Conservation (phyloP, 805 yeast genomes). For the Ogataea philodendri region DNA sequence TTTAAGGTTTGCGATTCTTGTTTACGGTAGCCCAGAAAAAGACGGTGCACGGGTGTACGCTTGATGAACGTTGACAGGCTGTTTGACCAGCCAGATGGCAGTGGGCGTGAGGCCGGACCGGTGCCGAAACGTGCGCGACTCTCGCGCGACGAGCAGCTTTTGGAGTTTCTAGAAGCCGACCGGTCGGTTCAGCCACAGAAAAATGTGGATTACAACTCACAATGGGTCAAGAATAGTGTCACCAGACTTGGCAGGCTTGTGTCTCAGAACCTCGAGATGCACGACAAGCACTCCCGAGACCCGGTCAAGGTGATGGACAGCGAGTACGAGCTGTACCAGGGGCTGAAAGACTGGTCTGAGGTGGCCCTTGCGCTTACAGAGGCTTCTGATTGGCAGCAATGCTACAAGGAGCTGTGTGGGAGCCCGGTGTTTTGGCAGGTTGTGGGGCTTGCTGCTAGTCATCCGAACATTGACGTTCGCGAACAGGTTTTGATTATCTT, state of each 20-base stretch:
- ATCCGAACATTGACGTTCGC: slow-evolving; percentile 19
- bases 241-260: slow-evolving; percentile 11
- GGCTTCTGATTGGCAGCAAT: slow-evolving; percentile 11
- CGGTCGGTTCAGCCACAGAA: not conserved
- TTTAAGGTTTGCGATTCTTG: not conserved
- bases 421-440: slow-evolving; percentile 12
- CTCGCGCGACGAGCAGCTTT: slow-evolving; percentile 5
- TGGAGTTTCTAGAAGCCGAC: slow-evolving; percentile 13
- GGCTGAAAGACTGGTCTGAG: slow-evolving; percentile 20
- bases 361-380: slow-evolving; percentile 18
- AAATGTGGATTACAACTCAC: slow-evolving; percentile 8
- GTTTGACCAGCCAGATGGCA: slow-evolving; percentile 5
- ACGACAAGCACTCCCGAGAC: slow-evolving; percentile 12
- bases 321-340: slow-evolving; percentile 21
- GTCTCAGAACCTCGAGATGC: slow-evolving; percentile 10
- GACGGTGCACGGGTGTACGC: slow-evolving; percentile 12
- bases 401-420: slow-evolving; percentile 7
- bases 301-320: slow-evolving; percentile 20
- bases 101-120: not conserved
- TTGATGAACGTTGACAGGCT: slow-evolving; percentile 9
- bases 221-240: slow-evolving; percentile 16
- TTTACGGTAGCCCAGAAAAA: too few species aligned
- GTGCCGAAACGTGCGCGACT: slow-evolving; percentile 1
- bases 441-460: slow-evolving; percentile 15
- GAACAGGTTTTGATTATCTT: slow-evolving; percentile 15